A percentile compares a stretch with the other conserved stretches of the same genome.
Evolutionary conservation across 129 eudicot genomes (phyloP).

Genomic region (Escallonia rubra): DNA sequence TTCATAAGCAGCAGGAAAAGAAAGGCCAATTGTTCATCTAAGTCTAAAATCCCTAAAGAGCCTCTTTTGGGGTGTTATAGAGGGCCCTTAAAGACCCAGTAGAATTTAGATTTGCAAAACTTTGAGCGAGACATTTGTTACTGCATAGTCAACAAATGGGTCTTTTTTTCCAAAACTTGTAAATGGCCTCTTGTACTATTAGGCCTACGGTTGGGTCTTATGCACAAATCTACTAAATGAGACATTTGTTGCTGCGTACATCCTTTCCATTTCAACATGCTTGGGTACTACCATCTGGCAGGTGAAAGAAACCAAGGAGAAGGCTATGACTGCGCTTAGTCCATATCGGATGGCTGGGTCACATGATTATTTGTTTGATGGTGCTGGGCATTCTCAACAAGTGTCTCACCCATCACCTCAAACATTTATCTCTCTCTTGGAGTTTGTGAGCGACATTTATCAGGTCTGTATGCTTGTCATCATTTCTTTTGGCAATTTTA

Average conservation of each 20-base stretch:
- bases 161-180: neutral
- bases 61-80: too few species aligned
- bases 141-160: neutral
- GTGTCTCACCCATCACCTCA: conserved; percentile 40
- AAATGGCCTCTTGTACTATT: neutral
- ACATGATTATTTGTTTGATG: conserved; percentile 40
- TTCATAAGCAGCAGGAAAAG: too few species aligned
- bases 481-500: neutral
- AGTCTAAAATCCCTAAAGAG: too few species aligned
- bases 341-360: conserved; percentile 55
- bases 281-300: conserved; percentile 20
- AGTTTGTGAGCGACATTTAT: conserved; percentile 92
- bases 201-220: too few species aligned
- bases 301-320: conserved; percentile 93
- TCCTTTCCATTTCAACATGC: conserved; percentile 7
- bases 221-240: too few species aligned
- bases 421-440: conserved; percentile 79
- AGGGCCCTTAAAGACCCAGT: too few species aligned
- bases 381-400: conserved; percentile 43
- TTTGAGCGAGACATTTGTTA: neutral
- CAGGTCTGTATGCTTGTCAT: conserved; percentile 44
- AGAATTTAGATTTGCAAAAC: too few species aligned
- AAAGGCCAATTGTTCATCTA: too few species aligned
- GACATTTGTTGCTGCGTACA: too few species aligned
- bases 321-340: conserved; percentile 76